These are phyloP conservation scores for Candida suzukii DNA, from an alignment of 805 yeast species.

Conservation along the genomic window DNA sequence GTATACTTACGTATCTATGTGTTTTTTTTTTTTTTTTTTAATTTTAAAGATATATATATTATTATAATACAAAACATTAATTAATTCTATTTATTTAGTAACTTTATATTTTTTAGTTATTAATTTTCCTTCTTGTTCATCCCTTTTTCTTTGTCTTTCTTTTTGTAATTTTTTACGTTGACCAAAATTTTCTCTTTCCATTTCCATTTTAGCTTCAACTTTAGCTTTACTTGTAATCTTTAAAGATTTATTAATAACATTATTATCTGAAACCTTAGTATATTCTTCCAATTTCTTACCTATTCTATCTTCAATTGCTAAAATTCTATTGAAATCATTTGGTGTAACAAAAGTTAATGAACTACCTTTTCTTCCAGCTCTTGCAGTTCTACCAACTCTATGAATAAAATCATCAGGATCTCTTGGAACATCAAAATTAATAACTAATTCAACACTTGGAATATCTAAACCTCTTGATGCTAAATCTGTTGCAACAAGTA, in stretches of 20 bases:
- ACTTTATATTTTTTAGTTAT: too few species aligned
- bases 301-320: slow-evolving; percentile 82
- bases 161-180: slow-evolving; percentile 32
- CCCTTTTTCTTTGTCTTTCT: slow-evolving; percentile 8
- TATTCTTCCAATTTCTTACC: slow-evolving; percentile 74
- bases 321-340: slow-evolving; percentile 72
- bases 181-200: slow-evolving; percentile 89
- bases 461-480: slow-evolving; percentile 89
- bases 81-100: slow-evolving; percentile 1
- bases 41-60: too few species aligned
- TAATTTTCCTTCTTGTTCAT: neutral
- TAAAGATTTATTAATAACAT: slow-evolving; percentile 66
- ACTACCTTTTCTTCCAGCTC: slow-evolving; percentile 91
- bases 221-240: slow-evolving; percentile 72
- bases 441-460: slow-evolving; percentile 70
- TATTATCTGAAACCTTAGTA: slow-evolving; percentile 64
- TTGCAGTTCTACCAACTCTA: slow-evolving; percentile 93
- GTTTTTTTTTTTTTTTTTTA: neutral
- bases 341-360: slow-evolving; percentile 79
- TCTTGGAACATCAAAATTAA: slow-evolving; percentile 75
- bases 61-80: neutral
- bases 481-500: slow-evolving; percentile 88
- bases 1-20: neutral
- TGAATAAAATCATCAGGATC: slow-evolving; percentile 82
- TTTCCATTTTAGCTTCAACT: slow-evolving; percentile 85